Evolutionary conservation across 2,329 filamentous ascomycete species (phyloP).

Genomic region (Hymenoscyphus albidus): DNA sequence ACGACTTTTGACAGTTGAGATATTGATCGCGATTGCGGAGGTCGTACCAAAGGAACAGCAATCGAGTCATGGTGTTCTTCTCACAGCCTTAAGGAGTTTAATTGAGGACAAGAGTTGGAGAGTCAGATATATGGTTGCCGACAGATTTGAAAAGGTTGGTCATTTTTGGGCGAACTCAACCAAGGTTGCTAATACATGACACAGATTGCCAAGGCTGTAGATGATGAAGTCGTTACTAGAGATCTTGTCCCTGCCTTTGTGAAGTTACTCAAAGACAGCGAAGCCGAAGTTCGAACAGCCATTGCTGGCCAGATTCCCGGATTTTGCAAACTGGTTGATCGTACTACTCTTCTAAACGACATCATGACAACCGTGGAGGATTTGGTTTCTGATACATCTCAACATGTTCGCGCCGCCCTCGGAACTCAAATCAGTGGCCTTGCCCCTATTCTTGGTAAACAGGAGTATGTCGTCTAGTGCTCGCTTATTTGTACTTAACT

Average conservation of each 20-base stretch:
- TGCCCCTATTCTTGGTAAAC: conserved; percentile 93
- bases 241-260: conserved; percentile 96
- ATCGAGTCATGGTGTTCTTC: conserved; percentile 86
- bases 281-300: conserved; percentile 94
- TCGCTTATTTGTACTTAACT: conserved; percentile 4
- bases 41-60: conserved; percentile 98
- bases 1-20: conserved; percentile 89
- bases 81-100: conserved; percentile 84
- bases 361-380: conserved; percentile 97
- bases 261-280: conserved; percentile 94
- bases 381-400: conserved; percentile 89
- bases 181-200: conserved; percentile 9
- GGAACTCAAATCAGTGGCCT: conserved; percentile 96
- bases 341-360: conserved; percentile 83
- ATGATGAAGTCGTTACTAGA: conserved; percentile 90
- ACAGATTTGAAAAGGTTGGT: conserved; percentile 90
- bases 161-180: not conserved
- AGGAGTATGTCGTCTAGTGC: conserved; percentile 64
- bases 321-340: conserved; percentile 87
- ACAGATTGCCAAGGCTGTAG: conserved; percentile 98
- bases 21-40: conserved; percentile 93
- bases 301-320: conserved; percentile 96
- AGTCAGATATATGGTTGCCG: conserved; percentile 98
- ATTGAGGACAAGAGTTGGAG: conserved; percentile 99
- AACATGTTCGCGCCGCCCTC: conserved; percentile 92